A percentile compares a stretch with the other conserved stretches of the same genome.
These are phyloP conservation scores for Tylopilus plumbeoviolaceoides DNA, from an alignment of 768 basidiomycete species.

Conservation along the genomic window DNA sequence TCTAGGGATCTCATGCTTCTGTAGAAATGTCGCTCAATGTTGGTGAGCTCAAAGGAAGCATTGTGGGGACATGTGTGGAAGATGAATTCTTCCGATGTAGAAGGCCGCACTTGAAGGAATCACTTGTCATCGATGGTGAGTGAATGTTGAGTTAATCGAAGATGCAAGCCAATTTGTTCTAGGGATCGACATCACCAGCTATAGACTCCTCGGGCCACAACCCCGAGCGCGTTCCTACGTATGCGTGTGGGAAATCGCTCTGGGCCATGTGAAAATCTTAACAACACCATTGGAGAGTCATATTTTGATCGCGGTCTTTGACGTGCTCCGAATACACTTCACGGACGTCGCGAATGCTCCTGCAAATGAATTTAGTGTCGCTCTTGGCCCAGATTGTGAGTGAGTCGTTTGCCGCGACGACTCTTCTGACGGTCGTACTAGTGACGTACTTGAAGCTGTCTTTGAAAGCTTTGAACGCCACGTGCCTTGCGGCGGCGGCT, in stretches of 20 bases:
- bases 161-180: neutral
- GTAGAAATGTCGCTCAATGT: conserved; percentile 78
- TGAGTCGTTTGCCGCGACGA: neutral
- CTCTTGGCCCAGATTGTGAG: conserved; percentile 76
- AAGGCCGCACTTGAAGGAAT: conserved; percentile 25
- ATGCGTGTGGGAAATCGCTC: conserved; percentile 87
- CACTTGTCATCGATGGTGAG: conserved; percentile 50
- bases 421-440: conserved; percentile 29
- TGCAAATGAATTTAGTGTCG: conserved; percentile 58
- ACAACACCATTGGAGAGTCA: conserved; percentile 52
- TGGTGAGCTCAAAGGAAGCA: conserved; percentile 51
- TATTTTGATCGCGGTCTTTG: conserved; percentile 47
- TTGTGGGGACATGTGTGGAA: conserved; percentile 46
- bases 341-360: conserved; percentile 78
- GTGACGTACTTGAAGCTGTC: conserved; percentile 82
- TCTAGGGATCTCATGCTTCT: conserved; percentile 7
- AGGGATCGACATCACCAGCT: conserved; percentile 77
- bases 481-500: conserved; percentile 50
- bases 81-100: conserved; percentile 30
- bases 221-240: conserved; percentile 83
- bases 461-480: conserved; percentile 49
- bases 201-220: conserved; percentile 86
- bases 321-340: conserved; percentile 66
- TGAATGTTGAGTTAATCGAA: neutral
- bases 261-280: conserved; percentile 59